Evolutionary conservation across 495 filamentous ascomycete genomes (phyloP), one percentile per base, ranked within the genome.

Genomic region (Aspergillus bertholletiae): DNA sequence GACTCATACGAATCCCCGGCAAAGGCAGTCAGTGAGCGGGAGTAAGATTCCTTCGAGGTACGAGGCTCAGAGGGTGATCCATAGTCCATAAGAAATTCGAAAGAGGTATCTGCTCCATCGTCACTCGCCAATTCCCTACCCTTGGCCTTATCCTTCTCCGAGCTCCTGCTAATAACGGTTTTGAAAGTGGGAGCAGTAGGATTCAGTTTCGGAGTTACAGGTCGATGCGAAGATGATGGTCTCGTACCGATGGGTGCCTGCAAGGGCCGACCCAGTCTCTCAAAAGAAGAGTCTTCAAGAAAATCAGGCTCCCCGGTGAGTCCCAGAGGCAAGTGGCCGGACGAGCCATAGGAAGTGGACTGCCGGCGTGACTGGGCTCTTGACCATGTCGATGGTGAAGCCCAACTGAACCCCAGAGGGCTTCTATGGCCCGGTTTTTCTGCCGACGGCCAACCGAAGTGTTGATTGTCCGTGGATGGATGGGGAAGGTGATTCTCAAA

Each of bases 401-500:
- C 76, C 85, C 85, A 87, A 46, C 81, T 76, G 21, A 79, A 74
- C 1, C 76, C 80, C 3, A 86, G 70, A 7, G 81, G 80, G 48
- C 82, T 82, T 58, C 76, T 74, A 46, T 81, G 82, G 18, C 69
- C 68, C 5, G 73, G 63, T 52, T 74, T 79, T 18, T 84, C 80
- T 9, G 70, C 68, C 7, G 77, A 74, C 3, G 80, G 80, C 84
- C 85, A 86, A 1, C 84, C 83, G 57, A 87, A 86, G 27, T 83
- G 81, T 37, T 80, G 81, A 24, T 85, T 88, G 43, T 94, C 90
- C 8, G 86, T 90, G 2, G 90, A 93, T 0, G 90, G 90, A 53
- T 88, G 81, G 1, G 88, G 87, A 43, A 93, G 77, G 35, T 73
- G 64, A 34, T 81, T 80, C 48, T 94, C 90, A 47, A 85, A 85